Evolutionary conservation across 768 basidiomycete genomes (phyloP).

Genomic region (Lentinula detonsa): DNA sequence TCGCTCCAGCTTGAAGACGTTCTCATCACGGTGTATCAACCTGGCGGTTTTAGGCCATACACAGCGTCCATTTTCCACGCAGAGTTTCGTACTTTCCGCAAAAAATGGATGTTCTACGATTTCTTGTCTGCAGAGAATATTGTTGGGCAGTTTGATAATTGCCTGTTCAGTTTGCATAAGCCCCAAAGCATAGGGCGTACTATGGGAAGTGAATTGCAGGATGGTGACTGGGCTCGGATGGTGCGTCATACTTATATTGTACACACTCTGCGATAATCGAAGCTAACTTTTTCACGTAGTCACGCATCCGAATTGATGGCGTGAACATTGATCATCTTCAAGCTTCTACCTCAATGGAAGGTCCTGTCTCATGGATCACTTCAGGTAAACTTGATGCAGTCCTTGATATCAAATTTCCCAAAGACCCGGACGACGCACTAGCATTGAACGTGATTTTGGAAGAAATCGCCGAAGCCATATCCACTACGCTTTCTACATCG

Average conservation of each 20-base stretch:
- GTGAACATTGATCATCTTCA: conserved; percentile 95
- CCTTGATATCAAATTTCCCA: conserved; percentile 95
- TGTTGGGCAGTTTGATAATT: conserved; percentile 97
- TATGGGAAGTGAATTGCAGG: conserved; percentile 77
- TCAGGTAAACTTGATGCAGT: conserved; percentile 97
- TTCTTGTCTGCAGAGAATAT: conserved; percentile 91
- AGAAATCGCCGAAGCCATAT: conserved; percentile 88
- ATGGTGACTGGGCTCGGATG: conserved; percentile 86
- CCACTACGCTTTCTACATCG: conserved; percentile 49
- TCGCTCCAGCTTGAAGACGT: conserved; percentile 89
- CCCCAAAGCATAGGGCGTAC: conserved; percentile 94
- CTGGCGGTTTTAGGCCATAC: conserved; percentile 86
- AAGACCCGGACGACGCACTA: conserved; percentile 59
- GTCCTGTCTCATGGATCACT: conserved; percentile 96
- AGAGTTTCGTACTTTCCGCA: conserved; percentile 75
- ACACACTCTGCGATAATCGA: not conserved
- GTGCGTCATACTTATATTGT: conserved; percentile 40
- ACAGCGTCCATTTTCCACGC: conserved; percentile 93
- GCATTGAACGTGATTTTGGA: conserved; percentile 77
- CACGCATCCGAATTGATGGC: conserved; percentile 94
- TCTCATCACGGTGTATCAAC: conserved; percentile 91
- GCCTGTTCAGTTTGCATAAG: conserved; percentile 91
- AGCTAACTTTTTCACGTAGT: conserved; percentile 35
- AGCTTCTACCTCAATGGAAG: conserved; percentile 71
- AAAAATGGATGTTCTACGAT: conserved; percentile 95